These are phyloP conservation scores for Tephrocybe sp. DNA, from an alignment of 768 basidiomycete genomes.

Conservation along the genomic window DNA sequence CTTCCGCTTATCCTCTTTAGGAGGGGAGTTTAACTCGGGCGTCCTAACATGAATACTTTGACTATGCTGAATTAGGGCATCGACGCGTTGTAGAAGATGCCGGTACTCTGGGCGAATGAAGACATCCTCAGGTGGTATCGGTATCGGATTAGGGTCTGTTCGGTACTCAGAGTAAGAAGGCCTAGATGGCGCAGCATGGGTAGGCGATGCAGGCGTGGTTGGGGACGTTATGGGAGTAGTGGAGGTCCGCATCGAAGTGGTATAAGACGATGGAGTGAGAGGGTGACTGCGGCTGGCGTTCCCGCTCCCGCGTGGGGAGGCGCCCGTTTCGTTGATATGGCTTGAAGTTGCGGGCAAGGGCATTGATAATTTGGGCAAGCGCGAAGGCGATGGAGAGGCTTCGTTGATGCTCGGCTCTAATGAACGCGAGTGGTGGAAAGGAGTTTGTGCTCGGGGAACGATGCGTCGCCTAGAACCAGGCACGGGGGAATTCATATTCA, in stretches of 20 bases:
- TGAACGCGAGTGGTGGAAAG: slow-evolving; percentile 2
- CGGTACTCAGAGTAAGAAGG: neutral
- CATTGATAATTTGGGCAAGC: slow-evolving; percentile 39
- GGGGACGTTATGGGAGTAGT: neutral
- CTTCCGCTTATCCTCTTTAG: too few species aligned
- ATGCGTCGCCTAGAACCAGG: neutral
- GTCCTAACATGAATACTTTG: too few species aligned
- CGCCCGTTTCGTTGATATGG: neutral
- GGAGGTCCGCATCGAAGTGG: neutral
- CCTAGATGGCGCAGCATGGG: neutral
- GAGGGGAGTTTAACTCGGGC: too few species aligned
- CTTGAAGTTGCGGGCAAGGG: neutral
- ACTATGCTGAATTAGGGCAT: neutral
- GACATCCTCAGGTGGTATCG: slow-evolving; percentile 33
- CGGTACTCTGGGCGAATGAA: slow-evolving; percentile 48
- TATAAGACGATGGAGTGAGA: neutral
- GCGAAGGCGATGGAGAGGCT: slow-evolving; percentile 1
- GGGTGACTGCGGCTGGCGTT: neutral
- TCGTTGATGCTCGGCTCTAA: neutral
- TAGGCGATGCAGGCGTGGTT: slow-evolving; percentile 4
- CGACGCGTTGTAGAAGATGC: neutral
- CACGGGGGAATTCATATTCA: too few species aligned
- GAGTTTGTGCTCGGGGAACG: slow-evolving; percentile 9
- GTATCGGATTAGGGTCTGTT: slow-evolving; percentile 4
- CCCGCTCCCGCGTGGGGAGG: neutral